Base-by-base conservation (phyloP, 2,329 filamentous ascomycete genomes). In the Lasiodiplodia theobromae region DNA sequence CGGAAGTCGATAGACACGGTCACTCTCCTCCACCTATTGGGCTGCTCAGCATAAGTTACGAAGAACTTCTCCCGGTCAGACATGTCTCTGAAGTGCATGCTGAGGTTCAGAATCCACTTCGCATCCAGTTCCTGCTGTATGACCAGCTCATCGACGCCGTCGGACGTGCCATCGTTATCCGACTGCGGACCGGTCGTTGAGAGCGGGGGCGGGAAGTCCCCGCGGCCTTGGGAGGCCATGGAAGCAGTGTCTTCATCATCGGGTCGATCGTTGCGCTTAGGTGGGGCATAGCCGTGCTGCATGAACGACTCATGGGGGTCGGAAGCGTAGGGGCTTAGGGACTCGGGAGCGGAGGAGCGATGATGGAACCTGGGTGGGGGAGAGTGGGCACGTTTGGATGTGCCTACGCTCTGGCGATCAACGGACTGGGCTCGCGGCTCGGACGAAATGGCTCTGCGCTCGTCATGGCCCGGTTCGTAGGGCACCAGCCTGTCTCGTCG, bases 31-130 rank as follows among this genome's bases (percentile, higher is more conserved):
- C 94, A 97, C 70, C 88, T 84, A 71, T 88, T 91, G 4, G 92
- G 89, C 58, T 87, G 87, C 78, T 97, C 91, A 58, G 94, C 92
- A 78, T 92, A 99, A 0, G 96, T 98, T 71, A 99, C 90, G 79
- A 98, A 99, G 83, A 98, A 98, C 79, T 99, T 99, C 79, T 99
- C 96, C 53, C 95, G 88, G 74, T 92, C 92, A 14, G 94, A 96
- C 74, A 91, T 91, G 81, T 99, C 96, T 69, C 94, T 89, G 79
- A 97, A 99, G 79, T 97, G 94, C 96, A 99, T 97, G 80, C 94
- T 97, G 70, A 98, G 86, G 76, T 99, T 99, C 73, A 99, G 84
- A 70, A 99, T 98, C 96, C 96, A 99, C 75, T 88, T 90, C 70
- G 86, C 88, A 75, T 97, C 94, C 67, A 97, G 86, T 79, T 98